A percentile compares a stretch with the other conserved stretches of the same genome.
These are phyloP conservation scores for Hibiscus syriacus DNA, from an alignment of 345 rosid species.

Conservation along the genomic window DNA sequence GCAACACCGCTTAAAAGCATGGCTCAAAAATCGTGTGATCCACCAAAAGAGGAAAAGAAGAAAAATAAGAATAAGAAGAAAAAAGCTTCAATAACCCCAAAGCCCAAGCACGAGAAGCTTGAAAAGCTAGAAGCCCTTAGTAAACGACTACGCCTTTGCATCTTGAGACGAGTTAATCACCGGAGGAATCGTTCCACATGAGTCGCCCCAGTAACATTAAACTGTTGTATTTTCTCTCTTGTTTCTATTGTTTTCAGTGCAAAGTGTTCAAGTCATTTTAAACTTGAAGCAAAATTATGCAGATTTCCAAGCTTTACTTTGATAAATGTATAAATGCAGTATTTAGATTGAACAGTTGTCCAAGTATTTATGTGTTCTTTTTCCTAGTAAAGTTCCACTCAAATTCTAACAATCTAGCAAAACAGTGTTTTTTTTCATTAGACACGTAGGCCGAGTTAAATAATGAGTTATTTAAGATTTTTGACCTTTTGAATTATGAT, in stretches of 20 bases:
- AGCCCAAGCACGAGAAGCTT: slow-evolving; percentile 54
- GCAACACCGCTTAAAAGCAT: slow-evolving; percentile 42
- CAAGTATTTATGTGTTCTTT: too few relatives aligned
- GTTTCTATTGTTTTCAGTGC: background rate
- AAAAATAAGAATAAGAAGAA: slow-evolving; percentile 37
- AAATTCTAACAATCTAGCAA: too few relatives aligned
- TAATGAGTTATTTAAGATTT: too few relatives aligned
- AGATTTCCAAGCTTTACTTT: background rate
- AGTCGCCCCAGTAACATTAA: slow-evolving; percentile 12
- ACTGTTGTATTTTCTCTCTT: background rate
- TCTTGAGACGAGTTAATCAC: slow-evolving; percentile 55
- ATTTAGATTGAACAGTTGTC: background rate
- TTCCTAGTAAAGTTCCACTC: too few relatives aligned
- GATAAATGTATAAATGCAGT: background rate
- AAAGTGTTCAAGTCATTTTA: background rate
- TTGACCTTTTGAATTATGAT: too few relatives aligned
- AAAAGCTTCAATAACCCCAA: slow-evolving; percentile 30
- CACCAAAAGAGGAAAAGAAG: slow-evolving; percentile 29
- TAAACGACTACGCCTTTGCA: slow-evolving; percentile 62
- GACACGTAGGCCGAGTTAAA: too few relatives aligned
- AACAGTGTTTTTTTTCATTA: too few relatives aligned
- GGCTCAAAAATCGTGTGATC: slow-evolving; percentile 9
- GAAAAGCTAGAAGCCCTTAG: slow-evolving; percentile 78
- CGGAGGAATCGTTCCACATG: slow-evolving; percentile 47
- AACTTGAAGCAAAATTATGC: background rate